Base-by-base conservation (phyloP, 768 basidiomycete genomes). In the Agaricus sinodeliciosus region DNA sequence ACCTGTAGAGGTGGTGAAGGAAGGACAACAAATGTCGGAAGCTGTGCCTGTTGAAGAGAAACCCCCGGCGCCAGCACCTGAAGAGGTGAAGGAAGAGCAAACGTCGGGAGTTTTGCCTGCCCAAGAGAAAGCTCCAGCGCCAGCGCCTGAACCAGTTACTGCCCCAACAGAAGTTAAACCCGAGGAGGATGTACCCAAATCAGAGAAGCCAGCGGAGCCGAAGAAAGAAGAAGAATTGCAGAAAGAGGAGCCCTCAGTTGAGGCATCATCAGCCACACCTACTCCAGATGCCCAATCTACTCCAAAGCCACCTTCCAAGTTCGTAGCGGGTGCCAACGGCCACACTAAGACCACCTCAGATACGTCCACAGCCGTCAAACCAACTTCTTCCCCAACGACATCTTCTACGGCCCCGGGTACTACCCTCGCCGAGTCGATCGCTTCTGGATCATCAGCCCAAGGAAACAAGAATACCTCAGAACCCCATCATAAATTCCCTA, bases 371-470 rank as follows among this genome's bases (percentile, higher is more conserved):
- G 28, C 28, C 27, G 18, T 40, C 60, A 61, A 28, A 58, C 53
- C 27, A 19, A 13, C 54, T 56, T 36, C 62, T 65, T 37, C 46
- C 49, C 26, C 68, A 64, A 59, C 69, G 18, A 57, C 68, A 9
- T 62, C 66, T 8, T 54, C 57, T 11, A 55, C 44, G 5, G 51
- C 64, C 16, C 59, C 61, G 31, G 31, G 31, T 7, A 50, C 59
- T 9, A 47, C 51, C 12, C 60, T 67, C 25, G 15, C 43, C 3
- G 43, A 45, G 43, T 61, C 64, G 6, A 57, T 66, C 19, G 11
- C 45, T 19, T 51, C 55, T 2, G 59, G 73, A 25, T 71, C 63
- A 49, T 65, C 68, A 50, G 34, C 3, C 51, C 45, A 15, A 43
- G 51, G 25, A 37, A 39, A 8, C 35, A 36, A 9, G 39, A 43